These are phyloP conservation scores for Trametes sanguinea DNA, from an alignment of 768 basidiomycete genomes.

Conservation along the genomic window DNA sequence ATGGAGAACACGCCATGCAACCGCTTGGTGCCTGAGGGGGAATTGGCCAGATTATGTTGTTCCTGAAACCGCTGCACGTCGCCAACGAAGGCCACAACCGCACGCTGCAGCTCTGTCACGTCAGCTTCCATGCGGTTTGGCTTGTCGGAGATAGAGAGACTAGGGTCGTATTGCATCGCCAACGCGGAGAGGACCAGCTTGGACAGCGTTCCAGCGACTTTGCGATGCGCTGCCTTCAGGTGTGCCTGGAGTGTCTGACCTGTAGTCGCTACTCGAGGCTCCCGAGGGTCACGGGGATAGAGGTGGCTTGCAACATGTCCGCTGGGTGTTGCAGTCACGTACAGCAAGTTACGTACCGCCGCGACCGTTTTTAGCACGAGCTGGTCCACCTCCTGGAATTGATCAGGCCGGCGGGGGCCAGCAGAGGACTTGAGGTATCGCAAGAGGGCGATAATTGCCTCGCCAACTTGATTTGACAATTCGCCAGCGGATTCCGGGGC, in stretches of 20 bases:
- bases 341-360: slow-evolving; percentile 80
- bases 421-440: slow-evolving; percentile 55
- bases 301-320: slow-evolving; percentile 61
- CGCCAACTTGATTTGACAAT: slow-evolving; percentile 57
- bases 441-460: slow-evolving; percentile 63
- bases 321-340: slow-evolving; percentile 37
- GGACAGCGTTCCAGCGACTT: slow-evolving; percentile 86
- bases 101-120: slow-evolving; percentile 73
- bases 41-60: slow-evolving; percentile 32
- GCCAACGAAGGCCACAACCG: slow-evolving; percentile 64
- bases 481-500: slow-evolving; percentile 62
- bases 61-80: slow-evolving; percentile 68
- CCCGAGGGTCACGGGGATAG: slow-evolving; percentile 51
- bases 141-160: slow-evolving; percentile 58
- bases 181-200: slow-evolving; percentile 90
- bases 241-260: slow-evolving; percentile 43
- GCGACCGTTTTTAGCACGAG: slow-evolving; percentile 64
- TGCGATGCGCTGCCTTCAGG: slow-evolving; percentile 79
- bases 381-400: slow-evolving; percentile 60
- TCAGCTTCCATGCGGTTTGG: slow-evolving; percentile 73
- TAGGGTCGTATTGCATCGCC: slow-evolving; percentile 82
- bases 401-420: slow-evolving; percentile 49
- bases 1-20: slow-evolving; percentile 63
- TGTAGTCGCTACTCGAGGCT: slow-evolving; percentile 44
- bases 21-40: slow-evolving; percentile 44